Conservation (phyloP, 2,329 filamentous ascomycete species). For the Graphilbum sp. region DNA sequence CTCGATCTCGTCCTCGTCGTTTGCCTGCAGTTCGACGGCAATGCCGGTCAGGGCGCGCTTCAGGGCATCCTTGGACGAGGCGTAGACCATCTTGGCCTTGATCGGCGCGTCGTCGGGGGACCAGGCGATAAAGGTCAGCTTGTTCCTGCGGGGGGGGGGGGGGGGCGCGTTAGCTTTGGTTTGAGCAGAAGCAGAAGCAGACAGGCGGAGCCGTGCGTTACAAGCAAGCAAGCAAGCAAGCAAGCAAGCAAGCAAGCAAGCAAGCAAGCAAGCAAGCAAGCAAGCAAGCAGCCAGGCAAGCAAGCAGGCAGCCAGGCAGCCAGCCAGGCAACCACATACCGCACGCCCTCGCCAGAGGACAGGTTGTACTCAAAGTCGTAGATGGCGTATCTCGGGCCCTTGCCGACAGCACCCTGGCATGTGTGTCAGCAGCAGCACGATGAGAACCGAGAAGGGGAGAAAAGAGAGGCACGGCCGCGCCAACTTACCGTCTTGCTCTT, state of each 20-base stretch:
- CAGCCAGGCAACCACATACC: conserved; percentile 42
- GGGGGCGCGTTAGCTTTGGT: not conserved
- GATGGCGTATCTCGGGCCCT: conserved; percentile 65
- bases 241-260: too few species aligned
- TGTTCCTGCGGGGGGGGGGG: conserved; percentile 36
- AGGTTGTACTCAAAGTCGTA: conserved; percentile 72
- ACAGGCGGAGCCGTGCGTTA: too few species aligned
- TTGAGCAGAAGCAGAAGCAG: too few species aligned
- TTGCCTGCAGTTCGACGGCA: conserved; percentile 65
- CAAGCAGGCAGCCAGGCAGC: too few species aligned
- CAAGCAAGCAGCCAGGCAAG: too few species aligned
- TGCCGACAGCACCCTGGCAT: conserved; percentile 37
- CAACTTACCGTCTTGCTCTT: conserved; percentile 51
- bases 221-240: too few species aligned
- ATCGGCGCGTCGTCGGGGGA: conserved; percentile 66
- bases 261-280: too few species aligned
- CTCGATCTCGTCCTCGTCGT: conserved; percentile 71
- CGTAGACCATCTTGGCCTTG: conserved; percentile 83
- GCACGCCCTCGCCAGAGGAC: conserved; percentile 53
- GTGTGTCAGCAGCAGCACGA: not conserved
- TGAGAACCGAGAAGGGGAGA: not conserved
- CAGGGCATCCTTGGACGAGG: conserved; percentile 72
- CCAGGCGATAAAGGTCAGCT: conserved; percentile 67
- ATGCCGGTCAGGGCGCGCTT: conserved; percentile 66
- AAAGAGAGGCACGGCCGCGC: not conserved